phyloP scores from a whole-genome alignment of 2,329 filamentous ascomycete species.

The Emmonsia crescens region DNA sequence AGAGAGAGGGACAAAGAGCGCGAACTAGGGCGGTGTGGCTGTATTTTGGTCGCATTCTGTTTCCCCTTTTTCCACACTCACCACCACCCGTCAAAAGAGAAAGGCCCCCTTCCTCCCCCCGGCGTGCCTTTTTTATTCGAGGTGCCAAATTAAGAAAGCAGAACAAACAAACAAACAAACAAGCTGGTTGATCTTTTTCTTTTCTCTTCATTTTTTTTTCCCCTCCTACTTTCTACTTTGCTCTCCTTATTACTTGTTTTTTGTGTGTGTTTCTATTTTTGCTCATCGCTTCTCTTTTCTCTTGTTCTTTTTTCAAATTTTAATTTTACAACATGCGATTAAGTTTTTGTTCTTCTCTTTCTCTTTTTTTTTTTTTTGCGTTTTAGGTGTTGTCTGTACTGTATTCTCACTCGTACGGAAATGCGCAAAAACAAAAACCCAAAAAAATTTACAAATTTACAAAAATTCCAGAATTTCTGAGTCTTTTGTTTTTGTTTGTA shows the following conservation, averaged over 20 bases:
- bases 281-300: background rate
- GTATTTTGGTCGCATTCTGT: background rate
- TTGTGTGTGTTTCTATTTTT: constrained; percentile 14
- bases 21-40: too few relatives aligned
- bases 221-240: constrained; percentile 10
- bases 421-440: background rate
- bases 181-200: background rate
- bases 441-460: background rate
- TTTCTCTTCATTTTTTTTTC: constrained; percentile 10
- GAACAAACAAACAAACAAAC: background rate
- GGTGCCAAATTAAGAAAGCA: background rate
- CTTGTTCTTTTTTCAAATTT: constrained; percentile 9
- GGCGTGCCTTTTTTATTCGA: background rate
- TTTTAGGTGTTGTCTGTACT: background rate
- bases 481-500: background rate
- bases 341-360: background rate
- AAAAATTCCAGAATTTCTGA: background rate
- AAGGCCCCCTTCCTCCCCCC: background rate
- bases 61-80: too few relatives aligned
- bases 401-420: background rate
- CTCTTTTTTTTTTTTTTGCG: constrained; percentile 8
- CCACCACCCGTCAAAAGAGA: background rate
- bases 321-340: constrained; percentile 11
- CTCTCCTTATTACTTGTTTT: background rate
- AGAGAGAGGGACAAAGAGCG: background rate